Evolutionary conservation across 2,329 filamentous ascomycete genomes (phyloP), one percentile per base, ranked within the genome.

Genomic region (Paradendryphiella salina): DNA sequence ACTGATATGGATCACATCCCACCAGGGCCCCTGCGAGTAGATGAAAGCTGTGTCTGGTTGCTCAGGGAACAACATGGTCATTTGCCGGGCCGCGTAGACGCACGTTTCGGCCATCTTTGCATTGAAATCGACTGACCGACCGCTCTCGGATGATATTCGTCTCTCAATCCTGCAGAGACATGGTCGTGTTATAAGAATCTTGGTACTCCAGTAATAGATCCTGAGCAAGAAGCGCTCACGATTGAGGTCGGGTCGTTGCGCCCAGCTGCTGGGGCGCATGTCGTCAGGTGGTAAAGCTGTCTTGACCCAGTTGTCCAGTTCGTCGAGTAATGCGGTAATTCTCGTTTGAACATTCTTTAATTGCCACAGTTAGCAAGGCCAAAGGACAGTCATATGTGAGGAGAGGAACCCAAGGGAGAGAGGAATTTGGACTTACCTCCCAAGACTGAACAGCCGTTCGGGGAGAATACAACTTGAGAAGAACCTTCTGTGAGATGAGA

Each of bases 11-110:
- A 75, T 52, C 1, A 73, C 43, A n/a, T 64, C 71, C 73, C 73
- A 76, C 75, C 74, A 77, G 4, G 75, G 74, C 4, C 60, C 65
- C 6, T 58, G 61, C 14, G 52, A 38, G 45, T 74, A 74, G 1
- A 67, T 49, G 7, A 61, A 64, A 0, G 66, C 36, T 0, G 62
- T 41, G 38, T 69, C 61, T 3, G 65, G 56, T 20, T 59, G 13
- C 6, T 66, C 58, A 4, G 73, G 74, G 5, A 76, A 61, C 7
- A 76, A 32, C 3, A 60, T 59, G 2, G 68, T 37, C 50, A 76
- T 54, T 5, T 53, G 52, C 41, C 60, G 57, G 10, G 74, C 74
- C 20, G 74, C 65, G 1, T 64, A 52, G 8, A 76, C 61, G 46
- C 73, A 76, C 1, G 54, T 56, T 5, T 54, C 46, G 2, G 73